phyloP scores from a whole-genome alignment of 2,329 filamentous ascomycete species.

The Colletotrichum incanum region DNA sequence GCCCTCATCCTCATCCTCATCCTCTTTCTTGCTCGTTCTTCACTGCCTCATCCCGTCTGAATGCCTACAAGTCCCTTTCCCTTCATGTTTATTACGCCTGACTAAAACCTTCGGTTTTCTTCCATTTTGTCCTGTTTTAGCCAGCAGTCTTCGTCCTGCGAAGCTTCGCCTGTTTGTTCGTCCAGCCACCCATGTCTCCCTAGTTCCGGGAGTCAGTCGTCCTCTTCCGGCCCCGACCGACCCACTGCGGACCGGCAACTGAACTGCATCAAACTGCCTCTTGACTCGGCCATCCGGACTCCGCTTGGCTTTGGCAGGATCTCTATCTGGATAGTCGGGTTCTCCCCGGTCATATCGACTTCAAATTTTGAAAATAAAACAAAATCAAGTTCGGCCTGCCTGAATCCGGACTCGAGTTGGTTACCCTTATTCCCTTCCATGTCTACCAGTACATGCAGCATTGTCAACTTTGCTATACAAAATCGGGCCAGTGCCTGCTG shows the following conservation, averaged over 20 bases:
- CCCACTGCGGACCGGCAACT: slow-evolving; percentile 38
- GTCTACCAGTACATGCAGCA: neutral
- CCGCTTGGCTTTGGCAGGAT: slow-evolving; percentile 5
- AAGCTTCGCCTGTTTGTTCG: slow-evolving; percentile 14
- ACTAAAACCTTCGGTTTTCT: slow-evolving; percentile 25
- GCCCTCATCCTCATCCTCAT: slow-evolving; percentile 3
- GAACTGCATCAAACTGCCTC: slow-evolving; percentile 1
- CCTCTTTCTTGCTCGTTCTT: slow-evolving; percentile 15
- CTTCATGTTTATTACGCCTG: slow-evolving; percentile 27
- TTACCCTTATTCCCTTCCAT: slow-evolving; percentile 2
- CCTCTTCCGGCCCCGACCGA: slow-evolving; percentile 32
- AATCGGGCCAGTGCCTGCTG: slow-evolving; percentile 16
- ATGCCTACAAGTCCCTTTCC: slow-evolving; percentile 25
- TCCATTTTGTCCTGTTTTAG: slow-evolving; percentile 24
- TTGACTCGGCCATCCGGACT: slow-evolving; percentile 13
- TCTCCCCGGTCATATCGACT: neutral
- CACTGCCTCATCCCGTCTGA: slow-evolving; percentile 2
- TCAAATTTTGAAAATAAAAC: neutral
- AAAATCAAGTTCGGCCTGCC: neutral
- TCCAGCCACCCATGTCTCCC: slow-evolving; percentile 23
- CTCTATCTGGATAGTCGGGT: neutral
- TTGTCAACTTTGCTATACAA: neutral
- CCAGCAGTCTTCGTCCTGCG: neutral
- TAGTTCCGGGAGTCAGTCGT: slow-evolving; percentile 14
- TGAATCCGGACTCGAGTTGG: slow-evolving; percentile 24